Percentiles rank a stretch among this genome's conserved stretches.
These are phyloP conservation scores for Phytophthora boehmeriae DNA, from an alignment of 352 stramenopile species.

Conservation along the genomic window DNA sequence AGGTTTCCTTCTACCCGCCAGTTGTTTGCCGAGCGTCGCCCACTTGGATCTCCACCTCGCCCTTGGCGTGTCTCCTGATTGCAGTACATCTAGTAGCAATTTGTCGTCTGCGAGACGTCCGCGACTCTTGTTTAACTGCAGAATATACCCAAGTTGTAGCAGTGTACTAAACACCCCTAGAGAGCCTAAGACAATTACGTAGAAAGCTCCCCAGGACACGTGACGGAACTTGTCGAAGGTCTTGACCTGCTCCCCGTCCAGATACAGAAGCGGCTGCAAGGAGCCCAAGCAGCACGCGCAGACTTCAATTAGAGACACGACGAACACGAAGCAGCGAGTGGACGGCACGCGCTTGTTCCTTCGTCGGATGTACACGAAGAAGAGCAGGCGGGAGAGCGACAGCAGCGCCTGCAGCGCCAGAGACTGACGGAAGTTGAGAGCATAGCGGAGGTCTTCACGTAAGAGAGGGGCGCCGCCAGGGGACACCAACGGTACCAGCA, in stretches of 20 bases:
- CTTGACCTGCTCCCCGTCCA: slow-evolving; percentile 42
- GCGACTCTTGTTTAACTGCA: slow-evolving; percentile 80
- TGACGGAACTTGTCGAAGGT: slow-evolving; percentile 55
- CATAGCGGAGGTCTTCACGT: slow-evolving; percentile 34
- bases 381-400: slow-evolving; percentile 50
- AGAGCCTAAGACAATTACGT: slow-evolving; percentile 57
- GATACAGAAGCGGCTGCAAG: slow-evolving; percentile 72
- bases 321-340: slow-evolving; percentile 81
- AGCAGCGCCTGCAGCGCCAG: slow-evolving; percentile 60
- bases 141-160: slow-evolving; percentile 76
- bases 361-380: slow-evolving; percentile 76
- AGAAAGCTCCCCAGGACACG: slow-evolving; percentile 54
- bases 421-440: slow-evolving; percentile 71
- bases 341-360: slow-evolving; percentile 74
- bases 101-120: slow-evolving; percentile 64
- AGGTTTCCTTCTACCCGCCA: slow-evolving; percentile 50
- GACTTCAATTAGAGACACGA: slow-evolving; percentile 69
- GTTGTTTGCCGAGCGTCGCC: slow-evolving; percentile 72
- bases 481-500: slow-evolving; percentile 41
- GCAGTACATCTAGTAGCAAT: slow-evolving; percentile 66
- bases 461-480: slow-evolving; percentile 39
- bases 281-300: slow-evolving; percentile 48
- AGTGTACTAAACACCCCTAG: slow-evolving; percentile 56
- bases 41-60: slow-evolving; percentile 77
- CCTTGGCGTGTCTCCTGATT: slow-evolving; percentile 28